Evolutionary conservation across 2,329 filamentous ascomycete genomes (phyloP), one percentile per base, ranked within the genome.

Genomic region (Monilinia fructicola): DNA sequence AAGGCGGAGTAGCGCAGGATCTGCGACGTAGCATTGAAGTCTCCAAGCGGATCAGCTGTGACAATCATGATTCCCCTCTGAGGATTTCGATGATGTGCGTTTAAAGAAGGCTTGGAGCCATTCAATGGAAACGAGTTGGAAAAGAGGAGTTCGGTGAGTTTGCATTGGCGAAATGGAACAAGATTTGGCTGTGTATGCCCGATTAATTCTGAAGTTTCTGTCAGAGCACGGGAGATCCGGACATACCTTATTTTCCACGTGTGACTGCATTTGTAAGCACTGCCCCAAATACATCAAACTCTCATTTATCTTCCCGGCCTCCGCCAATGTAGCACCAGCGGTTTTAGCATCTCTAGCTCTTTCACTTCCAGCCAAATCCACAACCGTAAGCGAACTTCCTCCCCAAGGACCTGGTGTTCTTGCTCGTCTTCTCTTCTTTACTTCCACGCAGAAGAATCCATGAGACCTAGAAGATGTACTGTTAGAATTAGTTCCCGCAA

Each of bases 261-360:
- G 92, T 68, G 90, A 93, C 77, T 97, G 94, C 84, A 97, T 94
- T 76, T 98, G 94, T 73, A 99, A 84, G 76, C 95, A 99, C 76
- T 98, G 95, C 0, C 95, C 95, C 1, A 99, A 84, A 76, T 97
- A 98, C 95, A 99, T 99, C 75, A 99, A 81, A 75, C 92, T 96
- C 78, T 97, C 93, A 75, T 99, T 99, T 77, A 99, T 99, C 80
- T 98, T 98, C 64, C 95, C 95, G 46, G 94, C 95, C 80, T 99
- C 95, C 0, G 91, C 94, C 18, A 99, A 84, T 0, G 94, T 97
- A 4, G 92, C 89, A 16, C 95, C 95, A 0, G 93, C 91, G 0
- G 95, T 98, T 82, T 97, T 97, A 35, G 95, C 93, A 70, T 95
- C 93, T 68, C 93, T 86, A 21, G 94, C 94, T 68, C 95, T 88